These are phyloP conservation scores for Chaetomium tenue DNA, from an alignment of 495 filamentous ascomycete species.

Conservation along the genomic window DNA sequence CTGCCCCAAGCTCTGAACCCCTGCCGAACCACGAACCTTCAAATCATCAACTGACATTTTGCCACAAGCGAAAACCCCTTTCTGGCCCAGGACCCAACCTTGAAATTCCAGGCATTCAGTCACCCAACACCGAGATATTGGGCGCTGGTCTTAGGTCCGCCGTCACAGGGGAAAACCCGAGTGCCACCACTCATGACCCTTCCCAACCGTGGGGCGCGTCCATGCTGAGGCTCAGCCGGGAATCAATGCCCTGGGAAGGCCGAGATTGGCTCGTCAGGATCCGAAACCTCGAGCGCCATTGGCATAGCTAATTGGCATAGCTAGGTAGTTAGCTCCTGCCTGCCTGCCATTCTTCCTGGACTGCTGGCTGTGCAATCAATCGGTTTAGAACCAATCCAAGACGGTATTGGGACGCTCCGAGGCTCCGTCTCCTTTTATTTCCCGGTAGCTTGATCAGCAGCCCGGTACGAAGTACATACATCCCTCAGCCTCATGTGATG, in stretches of 20 bases:
- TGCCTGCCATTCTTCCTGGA: not conserved
- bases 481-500: not conserved
- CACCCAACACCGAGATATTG: not conserved
- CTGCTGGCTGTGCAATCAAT: not conserved
- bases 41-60: no score
- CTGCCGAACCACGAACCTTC: no score
- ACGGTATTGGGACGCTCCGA: not conserved
- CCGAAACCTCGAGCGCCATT: slow-evolving; percentile 4
- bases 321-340: no score
- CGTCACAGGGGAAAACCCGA: not conserved
- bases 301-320: no score
- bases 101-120: not conserved
- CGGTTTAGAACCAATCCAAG: slow-evolving; percentile 7
- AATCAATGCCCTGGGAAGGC: not conserved
- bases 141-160: not conserved
- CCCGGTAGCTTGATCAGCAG: not conserved
- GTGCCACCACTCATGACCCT: not conserved
- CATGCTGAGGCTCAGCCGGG: not conserved
- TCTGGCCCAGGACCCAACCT: not conserved
- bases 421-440: not conserved
- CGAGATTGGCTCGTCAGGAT: slow-evolving; percentile 8
- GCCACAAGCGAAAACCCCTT: no score
- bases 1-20: no score
- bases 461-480: no score
- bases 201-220: not conserved